Conservation (phyloP, 768 basidiomycete genomes). For the Chiua virens region DNA sequence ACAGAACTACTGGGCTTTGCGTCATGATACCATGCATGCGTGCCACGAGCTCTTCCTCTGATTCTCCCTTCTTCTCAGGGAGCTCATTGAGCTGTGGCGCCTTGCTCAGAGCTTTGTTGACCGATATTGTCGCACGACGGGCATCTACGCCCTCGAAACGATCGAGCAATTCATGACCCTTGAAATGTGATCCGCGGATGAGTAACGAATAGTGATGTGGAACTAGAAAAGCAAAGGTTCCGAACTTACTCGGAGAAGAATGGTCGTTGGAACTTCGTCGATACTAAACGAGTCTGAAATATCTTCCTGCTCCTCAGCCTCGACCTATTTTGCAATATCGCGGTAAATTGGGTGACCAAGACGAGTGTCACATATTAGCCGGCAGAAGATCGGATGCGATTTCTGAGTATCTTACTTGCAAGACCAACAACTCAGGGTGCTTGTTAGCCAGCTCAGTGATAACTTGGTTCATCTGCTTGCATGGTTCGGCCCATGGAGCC, state of each 20-base stretch:
- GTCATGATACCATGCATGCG: constrained; percentile 75
- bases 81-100: constrained; percentile 17
- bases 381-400: not conserved
- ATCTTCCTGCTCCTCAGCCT: constrained; percentile 77
- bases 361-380: not conserved
- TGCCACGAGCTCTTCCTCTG: constrained; percentile 61
- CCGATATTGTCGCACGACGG: constrained; percentile 52
- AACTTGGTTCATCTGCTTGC: constrained; percentile 84
- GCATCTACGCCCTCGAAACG: constrained; percentile 84
- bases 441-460: constrained; percentile 72
- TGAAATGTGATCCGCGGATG: constrained; percentile 1
- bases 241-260: constrained; percentile 71
- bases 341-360: not conserved
- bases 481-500: constrained; percentile 92
- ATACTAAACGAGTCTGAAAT: constrained; percentile 93
- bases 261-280: constrained; percentile 81
- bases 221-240: not conserved
- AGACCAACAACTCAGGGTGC: constrained; percentile 64
- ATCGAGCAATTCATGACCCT: constrained; percentile 88
- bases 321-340: constrained; percentile 49
- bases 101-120: constrained; percentile 55
- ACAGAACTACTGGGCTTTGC: constrained; percentile 74
- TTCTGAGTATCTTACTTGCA: constrained; percentile 57
- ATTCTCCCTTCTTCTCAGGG: constrained; percentile 44
- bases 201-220: not conserved